A percentile compares a stretch with the other conserved stretches of the same genome.
Conservation (phyloP, 306 rosid species). For the Malus fusca region DNA sequence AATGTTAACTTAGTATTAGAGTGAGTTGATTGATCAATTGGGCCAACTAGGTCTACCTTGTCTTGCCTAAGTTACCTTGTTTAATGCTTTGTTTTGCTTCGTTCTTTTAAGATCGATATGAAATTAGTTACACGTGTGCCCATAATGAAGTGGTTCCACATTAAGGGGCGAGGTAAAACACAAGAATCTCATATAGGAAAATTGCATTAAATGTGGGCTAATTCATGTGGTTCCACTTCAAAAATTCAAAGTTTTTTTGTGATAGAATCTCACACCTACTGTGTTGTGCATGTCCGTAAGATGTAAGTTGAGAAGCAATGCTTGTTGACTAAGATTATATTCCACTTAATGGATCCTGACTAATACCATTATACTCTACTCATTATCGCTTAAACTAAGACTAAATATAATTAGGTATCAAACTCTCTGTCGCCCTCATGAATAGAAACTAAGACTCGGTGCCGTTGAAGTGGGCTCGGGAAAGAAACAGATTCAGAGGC, state of each 20-base stretch:
- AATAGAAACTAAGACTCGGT: too few species aligned
- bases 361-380: background rate
- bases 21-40: background rate
- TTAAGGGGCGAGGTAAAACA: background rate
- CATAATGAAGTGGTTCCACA: background rate
- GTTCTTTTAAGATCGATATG: background rate
- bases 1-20: background rate
- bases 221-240: background rate
- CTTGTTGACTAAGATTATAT: background rate
- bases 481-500: background rate
- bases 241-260: too few species aligned
- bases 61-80: background rate
- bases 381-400: background rate
- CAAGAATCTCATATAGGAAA: background rate
- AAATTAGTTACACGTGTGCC: background rate
- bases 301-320: background rate
- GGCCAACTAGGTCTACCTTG: background rate
- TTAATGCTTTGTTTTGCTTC: background rate
- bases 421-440: background rate
- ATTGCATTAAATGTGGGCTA: background rate
- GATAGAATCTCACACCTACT: too few species aligned
- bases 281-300: background rate
- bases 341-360: background rate
- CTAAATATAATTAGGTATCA: background rate
- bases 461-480: background rate